Base-by-base conservation (phyloP, 2,329 filamentous ascomycete species). In the Juglanconis sp. region DNA sequence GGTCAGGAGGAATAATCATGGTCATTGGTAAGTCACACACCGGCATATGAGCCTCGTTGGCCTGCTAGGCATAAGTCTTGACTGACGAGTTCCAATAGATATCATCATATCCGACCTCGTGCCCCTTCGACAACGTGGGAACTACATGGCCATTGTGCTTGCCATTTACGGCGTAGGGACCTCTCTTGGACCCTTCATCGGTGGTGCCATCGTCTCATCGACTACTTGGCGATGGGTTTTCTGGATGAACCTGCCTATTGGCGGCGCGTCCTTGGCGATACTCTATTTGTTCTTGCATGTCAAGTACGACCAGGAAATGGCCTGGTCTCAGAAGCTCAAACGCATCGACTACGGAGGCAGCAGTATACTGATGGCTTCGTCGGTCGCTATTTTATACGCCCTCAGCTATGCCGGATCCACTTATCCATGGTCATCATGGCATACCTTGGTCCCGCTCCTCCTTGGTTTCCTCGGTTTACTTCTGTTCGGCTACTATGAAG, bases 321-420 rank as follows among this genome's bases (percentile, higher is more conserved):
- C 67, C 0, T 61, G 66, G 7, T 30, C 42, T 24, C 34, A 66
- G 30, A 69, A 70, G n/a, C 62, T 73, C 3, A 63, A 66, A 13
- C 56, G 66, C 5, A 63, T 74, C 2, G 72, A 71, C 63, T 68
- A 65, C 3, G 56, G 76, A 2, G 77, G 76, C 1, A 70, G 68
- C n/a, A 59, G 64, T 1, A 57, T 75, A 7, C 70, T 68, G 1
- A 66, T 71, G 1, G 65, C 72, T n/a, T 69, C 52, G 63, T 70
- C 60, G 44, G 68, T 56, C 61, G 68, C 61, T 53, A 64, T 79
- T 1, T 71, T 81, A 4, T 69, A 77, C 11, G 71, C 76, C 0
- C 67, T 81, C 4, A 75, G 72, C 17, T 76, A 70, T 56, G 76
- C 72, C 13, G 78, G 77, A 0, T 67, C 74, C 0, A 60, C 68